phyloP scores from a whole-genome alignment of 1,284 basidiomycete species.

The Cutaneotrichosporon sp. region DNA sequence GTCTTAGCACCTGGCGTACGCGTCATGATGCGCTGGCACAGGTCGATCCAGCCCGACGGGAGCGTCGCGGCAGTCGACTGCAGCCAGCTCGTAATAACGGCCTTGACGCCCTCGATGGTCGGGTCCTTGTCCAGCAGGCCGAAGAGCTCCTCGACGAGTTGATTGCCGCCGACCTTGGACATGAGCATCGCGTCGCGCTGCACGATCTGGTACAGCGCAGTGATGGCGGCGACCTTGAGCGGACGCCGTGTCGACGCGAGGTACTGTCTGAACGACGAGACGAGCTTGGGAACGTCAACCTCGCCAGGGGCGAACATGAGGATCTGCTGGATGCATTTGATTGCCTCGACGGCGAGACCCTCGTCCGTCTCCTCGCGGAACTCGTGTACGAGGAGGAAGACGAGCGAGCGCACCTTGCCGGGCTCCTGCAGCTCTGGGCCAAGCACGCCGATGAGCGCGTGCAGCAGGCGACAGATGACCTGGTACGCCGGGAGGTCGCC shows the following conservation, averaged over 20 bases:
- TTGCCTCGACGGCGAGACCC: slow-evolving; percentile 86
- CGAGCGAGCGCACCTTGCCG: slow-evolving; percentile 71
- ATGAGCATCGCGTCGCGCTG: slow-evolving; percentile 91
- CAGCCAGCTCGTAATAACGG: slow-evolving; percentile 94
- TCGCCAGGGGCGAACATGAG: slow-evolving; percentile 90
- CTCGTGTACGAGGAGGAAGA: slow-evolving; percentile 82
- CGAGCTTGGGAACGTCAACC: slow-evolving; percentile 74
- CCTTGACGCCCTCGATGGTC: slow-evolving; percentile 88
- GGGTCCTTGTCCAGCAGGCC: slow-evolving; percentile 90
- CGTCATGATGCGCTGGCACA: slow-evolving; percentile 94
- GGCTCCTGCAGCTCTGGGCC: slow-evolving; percentile 96
- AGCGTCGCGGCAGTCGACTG: slow-evolving; percentile 90
- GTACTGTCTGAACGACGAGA: slow-evolving; percentile 71
- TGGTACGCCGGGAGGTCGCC: slow-evolving; percentile 91
- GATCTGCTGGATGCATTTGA: slow-evolving; percentile 94
- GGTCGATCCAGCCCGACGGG: slow-evolving; percentile 95
- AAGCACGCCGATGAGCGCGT: slow-evolving; percentile 88
- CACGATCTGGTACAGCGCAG: slow-evolving; percentile 94
- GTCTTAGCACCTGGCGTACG: slow-evolving; percentile 63
- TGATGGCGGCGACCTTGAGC: slow-evolving; percentile 90
- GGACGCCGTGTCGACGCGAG: slow-evolving; percentile 76
- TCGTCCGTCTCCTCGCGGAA: slow-evolving; percentile 85
- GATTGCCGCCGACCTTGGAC: slow-evolving; percentile 91
- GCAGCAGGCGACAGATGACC: slow-evolving; percentile 85
- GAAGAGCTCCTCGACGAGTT: slow-evolving; percentile 91